A percentile compares a stretch with the other conserved stretches of the same genome.
Conservation (phyloP, 495 filamentous ascomycete genomes). For the Letharia columbiana region DNA sequence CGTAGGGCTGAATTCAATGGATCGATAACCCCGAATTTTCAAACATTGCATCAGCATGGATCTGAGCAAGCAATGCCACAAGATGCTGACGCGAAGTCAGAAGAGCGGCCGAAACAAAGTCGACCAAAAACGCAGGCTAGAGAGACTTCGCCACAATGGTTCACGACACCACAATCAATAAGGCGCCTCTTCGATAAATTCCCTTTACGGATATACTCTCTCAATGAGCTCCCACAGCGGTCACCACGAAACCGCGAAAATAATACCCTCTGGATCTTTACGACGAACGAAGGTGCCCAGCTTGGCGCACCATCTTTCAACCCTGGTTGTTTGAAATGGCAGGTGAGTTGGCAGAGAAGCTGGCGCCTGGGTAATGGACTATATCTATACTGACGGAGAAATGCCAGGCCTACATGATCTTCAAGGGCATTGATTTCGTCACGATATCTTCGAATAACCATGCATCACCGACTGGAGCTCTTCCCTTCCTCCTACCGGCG, state of each 20-base stretch:
- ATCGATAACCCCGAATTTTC: constrained; percentile 2
- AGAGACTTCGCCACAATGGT: constrained; percentile 31
- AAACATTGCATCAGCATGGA: constrained; percentile 16
- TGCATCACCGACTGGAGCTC: constrained; percentile 75
- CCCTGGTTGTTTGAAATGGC: constrained; percentile 91
- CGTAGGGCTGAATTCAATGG: neutral
- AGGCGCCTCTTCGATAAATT: constrained; percentile 77
- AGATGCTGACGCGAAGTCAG: constrained; percentile 16
- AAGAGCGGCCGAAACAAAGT: constrained; percentile 11
- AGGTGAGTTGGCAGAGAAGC: constrained; percentile 45
- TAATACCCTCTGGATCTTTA: constrained; percentile 71
- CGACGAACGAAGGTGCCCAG: constrained; percentile 52
- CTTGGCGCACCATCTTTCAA: constrained; percentile 72
- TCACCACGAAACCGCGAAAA: constrained; percentile 39
- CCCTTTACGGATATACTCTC: constrained; percentile 67
- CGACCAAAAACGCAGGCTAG: neutral
- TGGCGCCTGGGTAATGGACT: constrained; percentile 5
- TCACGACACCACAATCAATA: constrained; percentile 65
- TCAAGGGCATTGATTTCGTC: constrained; percentile 59
- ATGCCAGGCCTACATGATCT: constrained; percentile 71
- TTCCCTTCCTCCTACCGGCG: constrained; percentile 77
- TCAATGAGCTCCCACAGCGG: constrained; percentile 66
- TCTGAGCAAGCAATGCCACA: constrained; percentile 24
- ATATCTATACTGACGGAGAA: neutral
- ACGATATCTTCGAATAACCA: constrained; percentile 80